Evolutionary conservation across 2,329 filamentous ascomycete species (phyloP).

Genomic region (Paraconiothyrium brasiliense): DNA sequence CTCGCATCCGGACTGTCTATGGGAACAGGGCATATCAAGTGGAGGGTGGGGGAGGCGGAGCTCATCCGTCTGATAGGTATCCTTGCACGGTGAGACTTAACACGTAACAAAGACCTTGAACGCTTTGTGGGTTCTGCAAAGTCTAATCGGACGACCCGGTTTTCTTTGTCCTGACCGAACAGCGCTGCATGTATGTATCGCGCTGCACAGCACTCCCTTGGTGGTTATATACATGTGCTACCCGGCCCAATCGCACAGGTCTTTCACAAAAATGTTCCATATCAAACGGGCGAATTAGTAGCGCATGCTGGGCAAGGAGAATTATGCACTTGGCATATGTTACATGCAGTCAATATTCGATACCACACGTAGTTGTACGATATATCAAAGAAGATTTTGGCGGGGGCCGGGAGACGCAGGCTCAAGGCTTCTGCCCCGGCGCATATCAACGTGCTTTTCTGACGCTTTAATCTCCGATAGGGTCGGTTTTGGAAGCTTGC

Average conservation of each 20-base stretch:
- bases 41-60: neutral
- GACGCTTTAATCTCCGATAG: too few relatives aligned
- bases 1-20: neutral
- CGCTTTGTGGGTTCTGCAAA: too few relatives aligned
- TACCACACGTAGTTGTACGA: neutral
- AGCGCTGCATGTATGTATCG: too few relatives aligned
- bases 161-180: too few relatives aligned
- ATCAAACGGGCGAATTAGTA: neutral
- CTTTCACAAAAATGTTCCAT: too few relatives aligned
- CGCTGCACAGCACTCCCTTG: too few relatives aligned
- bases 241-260: too few relatives aligned
- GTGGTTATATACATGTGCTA: too few relatives aligned
- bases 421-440: neutral
- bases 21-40: slow-evolving; percentile 14
- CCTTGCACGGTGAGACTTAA: slow-evolving; percentile 2
- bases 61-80: slow-evolving; percentile 14
- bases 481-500: too few relatives aligned
- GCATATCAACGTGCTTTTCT: neutral
- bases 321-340: slow-evolving; percentile 4
- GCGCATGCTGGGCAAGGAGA: slow-evolving; percentile 3
- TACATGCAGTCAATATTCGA: slow-evolving; percentile 1
- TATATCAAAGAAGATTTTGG: slow-evolving; percentile 5
- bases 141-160: too few relatives aligned
- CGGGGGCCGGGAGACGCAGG: slow-evolving; percentile 4
- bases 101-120: too few relatives aligned